Base-by-base conservation (phyloP, 2,329 filamentous ascomycete genomes). In the Alternaria angustiovoidea region DNA sequence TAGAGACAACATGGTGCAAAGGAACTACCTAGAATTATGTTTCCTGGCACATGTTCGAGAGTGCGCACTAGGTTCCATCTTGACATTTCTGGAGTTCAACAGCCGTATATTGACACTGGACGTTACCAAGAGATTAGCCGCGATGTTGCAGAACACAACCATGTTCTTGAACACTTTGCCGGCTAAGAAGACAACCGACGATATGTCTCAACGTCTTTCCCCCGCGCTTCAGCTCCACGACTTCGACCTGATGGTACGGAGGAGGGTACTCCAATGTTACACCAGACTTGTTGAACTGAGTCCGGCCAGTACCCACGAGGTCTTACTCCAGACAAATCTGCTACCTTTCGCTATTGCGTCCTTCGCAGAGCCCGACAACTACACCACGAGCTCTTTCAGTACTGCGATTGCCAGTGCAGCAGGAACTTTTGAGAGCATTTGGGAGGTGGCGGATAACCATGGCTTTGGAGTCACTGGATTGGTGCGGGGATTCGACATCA, bases 31-130 rank as follows among this genome's bases (percentile, higher is more conserved):
- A 7, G 96, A 99, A 76, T 89, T 94, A 4, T 96, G 93, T 38
- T 99, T 97, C 73, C 83, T 99, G 16, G 91, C 94, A 0, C 95
- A 99, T 77, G 94, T 99, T 18, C 87, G 95, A 71, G 95, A 99
- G 79, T 98, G 94, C 75, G 94, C 95, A 7, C 82, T 99, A 12
- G 92, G 94, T 4, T 96, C 93, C 0, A 92, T 99, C 61, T 83
- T 97, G 57, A 92, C 93, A 0, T 99, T 99, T 75, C 83, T 99
- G 48, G 91, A 96, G 72, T 97, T 93, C 81, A 99, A 99, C 74
- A 92, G 91, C 77, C 90, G 93, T 49, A 84, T 99, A 28, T 83
- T 99, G 68, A 99, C 95, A 0, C 89, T 94, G 2, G 95, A 99
- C 80, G 93, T 97, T 11, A 96, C 94, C 5, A 96, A 95, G 76